Evolutionary conservation across 768 basidiomycete genomes (phyloP).

Genomic region (Lyophyllum semitale): DNA sequence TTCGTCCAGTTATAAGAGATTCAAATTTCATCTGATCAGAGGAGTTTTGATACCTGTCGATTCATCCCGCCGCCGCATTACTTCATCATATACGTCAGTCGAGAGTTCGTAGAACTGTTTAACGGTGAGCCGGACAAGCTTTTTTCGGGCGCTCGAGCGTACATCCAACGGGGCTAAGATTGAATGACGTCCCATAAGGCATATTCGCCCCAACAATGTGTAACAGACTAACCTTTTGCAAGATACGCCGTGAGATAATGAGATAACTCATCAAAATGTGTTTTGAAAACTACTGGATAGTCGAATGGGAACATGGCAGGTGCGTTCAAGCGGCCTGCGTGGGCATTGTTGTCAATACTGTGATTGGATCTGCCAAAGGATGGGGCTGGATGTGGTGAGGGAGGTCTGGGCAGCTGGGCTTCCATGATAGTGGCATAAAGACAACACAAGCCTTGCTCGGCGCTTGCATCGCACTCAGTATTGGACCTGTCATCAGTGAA

Average conservation of each 20-base stretch:
- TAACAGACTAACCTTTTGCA: conserved; percentile 57
- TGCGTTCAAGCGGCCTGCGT: conserved; percentile 53
- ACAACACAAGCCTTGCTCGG: conserved; percentile 10
- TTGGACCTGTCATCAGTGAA: too few relatives aligned
- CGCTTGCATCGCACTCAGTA: conserved; percentile 21
- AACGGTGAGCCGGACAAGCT: conserved; percentile 90
- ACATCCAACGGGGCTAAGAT: conserved; percentile 78
- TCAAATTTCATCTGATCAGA: conserved; percentile 1
- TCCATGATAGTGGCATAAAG: conserved; percentile 48
- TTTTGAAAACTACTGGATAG: conserved; percentile 62
- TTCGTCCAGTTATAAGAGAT: conserved; percentile 15
- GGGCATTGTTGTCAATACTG: conserved; percentile 75
- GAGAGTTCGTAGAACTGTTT: conserved; percentile 98
- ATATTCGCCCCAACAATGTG: background rate
- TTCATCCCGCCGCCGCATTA: conserved; percentile 77
- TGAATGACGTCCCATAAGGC: background rate
- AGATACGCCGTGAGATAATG: conserved; percentile 74
- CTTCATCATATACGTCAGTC: conserved; percentile 97
- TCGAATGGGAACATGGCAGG: conserved; percentile 59
- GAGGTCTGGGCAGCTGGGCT: conserved; percentile 54
- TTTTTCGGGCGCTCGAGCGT: conserved; percentile 81
- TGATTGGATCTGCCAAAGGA: conserved; percentile 92
- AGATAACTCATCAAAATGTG: conserved; percentile 73
- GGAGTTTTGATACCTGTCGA: conserved; percentile 58
- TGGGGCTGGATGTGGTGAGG: conserved; percentile 82